phyloP scores from a whole-genome alignment of 306 rosid species.

The Dalbergia cochinchinensis region DNA sequence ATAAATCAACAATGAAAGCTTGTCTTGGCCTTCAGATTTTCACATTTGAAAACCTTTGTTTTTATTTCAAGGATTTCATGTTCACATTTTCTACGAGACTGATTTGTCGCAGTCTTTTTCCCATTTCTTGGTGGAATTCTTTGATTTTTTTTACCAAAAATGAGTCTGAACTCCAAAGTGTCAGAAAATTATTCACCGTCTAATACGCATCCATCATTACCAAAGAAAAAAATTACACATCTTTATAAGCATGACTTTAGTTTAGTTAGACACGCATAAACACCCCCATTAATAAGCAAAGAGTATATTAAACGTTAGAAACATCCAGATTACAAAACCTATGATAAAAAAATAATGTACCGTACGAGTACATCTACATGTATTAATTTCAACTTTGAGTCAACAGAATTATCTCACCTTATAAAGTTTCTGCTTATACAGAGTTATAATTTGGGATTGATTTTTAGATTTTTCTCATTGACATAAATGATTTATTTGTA shows the following conservation, averaged over 20 bases:
- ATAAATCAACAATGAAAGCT: neutral
- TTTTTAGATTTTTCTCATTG: too few relatives aligned
- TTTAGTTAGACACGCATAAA: neutral
- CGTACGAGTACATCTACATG: too few relatives aligned
- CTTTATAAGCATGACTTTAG: neutral
- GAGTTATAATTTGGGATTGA: too few relatives aligned
- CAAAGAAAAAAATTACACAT: neutral
- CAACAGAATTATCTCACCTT: too few relatives aligned
- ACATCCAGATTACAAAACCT: neutral
- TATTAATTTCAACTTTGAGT: too few relatives aligned
- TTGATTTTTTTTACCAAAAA: conserved; percentile 1
- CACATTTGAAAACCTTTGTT: neutral
- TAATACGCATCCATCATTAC: neutral
- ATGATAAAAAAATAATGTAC: neutral
- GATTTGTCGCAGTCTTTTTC: neutral
- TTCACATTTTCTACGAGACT: neutral
- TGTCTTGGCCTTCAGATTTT: neutral
- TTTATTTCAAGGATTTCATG: neutral
- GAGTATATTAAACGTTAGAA: conserved; percentile 18
- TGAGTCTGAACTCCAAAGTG: neutral
- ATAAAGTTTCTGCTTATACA: too few relatives aligned
- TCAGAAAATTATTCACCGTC: neutral
- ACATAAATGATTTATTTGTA: too few relatives aligned
- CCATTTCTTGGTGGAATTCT: neutral
- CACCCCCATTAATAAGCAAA: neutral